phyloP scores from a whole-genome alignment of 768 basidiomycete species.

The Mycena galopus region DNA sequence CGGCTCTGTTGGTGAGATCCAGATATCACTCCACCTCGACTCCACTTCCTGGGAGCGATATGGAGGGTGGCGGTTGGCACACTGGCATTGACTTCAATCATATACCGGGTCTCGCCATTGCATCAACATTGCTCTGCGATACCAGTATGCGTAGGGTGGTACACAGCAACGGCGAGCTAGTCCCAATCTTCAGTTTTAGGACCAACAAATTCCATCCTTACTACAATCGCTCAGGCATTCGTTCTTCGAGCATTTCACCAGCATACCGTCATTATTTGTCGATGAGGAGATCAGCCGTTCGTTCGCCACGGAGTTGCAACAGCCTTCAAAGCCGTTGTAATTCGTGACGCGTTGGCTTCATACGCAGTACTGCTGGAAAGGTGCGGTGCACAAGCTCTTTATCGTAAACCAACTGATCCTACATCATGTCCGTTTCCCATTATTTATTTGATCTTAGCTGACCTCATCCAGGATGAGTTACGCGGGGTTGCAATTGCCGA shows the following conservation, averaged over 20 bases:
- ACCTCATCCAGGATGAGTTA: background rate
- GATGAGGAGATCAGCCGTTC: background rate
- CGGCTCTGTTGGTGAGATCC: background rate
- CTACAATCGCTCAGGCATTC: background rate
- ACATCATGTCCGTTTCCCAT: background rate
- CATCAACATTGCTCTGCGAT: background rate
- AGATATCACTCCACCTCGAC: background rate
- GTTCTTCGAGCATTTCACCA: background rate
- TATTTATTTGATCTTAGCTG: background rate
- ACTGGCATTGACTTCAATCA: background rate
- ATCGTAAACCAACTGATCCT: background rate
- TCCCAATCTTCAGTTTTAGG: background rate
- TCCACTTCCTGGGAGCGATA: background rate
- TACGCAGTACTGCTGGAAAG: background rate
- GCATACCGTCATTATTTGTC: background rate
- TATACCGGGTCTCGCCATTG: background rate
- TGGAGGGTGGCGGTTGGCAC: slow-evolving; percentile 1
- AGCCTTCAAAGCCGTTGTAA: background rate
- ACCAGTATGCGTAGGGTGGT: background rate
- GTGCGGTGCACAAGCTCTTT: background rate
- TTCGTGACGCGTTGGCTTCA: background rate
- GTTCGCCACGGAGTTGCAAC: background rate
- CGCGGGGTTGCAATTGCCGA: slow-evolving; percentile 58
- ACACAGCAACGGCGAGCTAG: background rate
- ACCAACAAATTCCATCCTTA: slow-evolving; percentile 1